Percentiles rank a stretch among this genome's conserved stretches.
Conservation (phyloP, 345 rosid genomes). For the Linum trigynum region DNA sequence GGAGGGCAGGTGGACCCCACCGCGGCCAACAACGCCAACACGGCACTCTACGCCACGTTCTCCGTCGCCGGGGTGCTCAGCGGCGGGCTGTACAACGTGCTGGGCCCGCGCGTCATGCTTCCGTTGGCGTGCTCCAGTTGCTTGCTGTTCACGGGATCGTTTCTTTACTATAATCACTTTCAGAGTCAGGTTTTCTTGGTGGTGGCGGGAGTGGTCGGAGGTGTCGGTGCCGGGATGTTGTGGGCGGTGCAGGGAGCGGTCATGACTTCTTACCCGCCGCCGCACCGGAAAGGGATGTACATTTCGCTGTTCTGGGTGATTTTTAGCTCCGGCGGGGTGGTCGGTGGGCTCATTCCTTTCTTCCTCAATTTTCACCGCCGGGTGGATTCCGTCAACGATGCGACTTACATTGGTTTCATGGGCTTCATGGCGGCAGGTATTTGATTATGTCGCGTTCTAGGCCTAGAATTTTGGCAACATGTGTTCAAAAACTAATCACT, state of each 20-base stretch:
- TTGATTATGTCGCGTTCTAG: not conserved
- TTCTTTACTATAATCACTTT: constrained; percentile 56
- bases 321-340: constrained; percentile 59
- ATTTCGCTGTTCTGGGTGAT: constrained; percentile 62
- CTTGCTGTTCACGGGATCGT: constrained; percentile 51
- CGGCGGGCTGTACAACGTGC: constrained; percentile 55
- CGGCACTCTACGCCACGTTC: constrained; percentile 60
- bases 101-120: constrained; percentile 53
- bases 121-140: constrained; percentile 67
- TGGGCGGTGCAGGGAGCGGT: constrained; percentile 95
- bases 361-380: constrained; percentile 29
- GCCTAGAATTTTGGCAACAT: too few species aligned
- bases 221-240: constrained; percentile 77
- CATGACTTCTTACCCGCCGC: constrained; percentile 86
- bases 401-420: constrained; percentile 62
- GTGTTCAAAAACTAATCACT: too few species aligned
- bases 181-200: constrained; percentile 35
- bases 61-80: constrained; percentile 50
- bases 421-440: constrained; percentile 61
- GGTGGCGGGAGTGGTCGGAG: constrained; percentile 53
- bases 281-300: constrained; percentile 68
- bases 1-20: constrained; percentile 76
- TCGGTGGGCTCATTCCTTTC: constrained; percentile 63
- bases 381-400: constrained; percentile 40
- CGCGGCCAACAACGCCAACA: constrained; percentile 78